Base-by-base conservation (phyloP, 2,329 filamentous ascomycete species). In the Epichloe brachyelytri region DNA sequence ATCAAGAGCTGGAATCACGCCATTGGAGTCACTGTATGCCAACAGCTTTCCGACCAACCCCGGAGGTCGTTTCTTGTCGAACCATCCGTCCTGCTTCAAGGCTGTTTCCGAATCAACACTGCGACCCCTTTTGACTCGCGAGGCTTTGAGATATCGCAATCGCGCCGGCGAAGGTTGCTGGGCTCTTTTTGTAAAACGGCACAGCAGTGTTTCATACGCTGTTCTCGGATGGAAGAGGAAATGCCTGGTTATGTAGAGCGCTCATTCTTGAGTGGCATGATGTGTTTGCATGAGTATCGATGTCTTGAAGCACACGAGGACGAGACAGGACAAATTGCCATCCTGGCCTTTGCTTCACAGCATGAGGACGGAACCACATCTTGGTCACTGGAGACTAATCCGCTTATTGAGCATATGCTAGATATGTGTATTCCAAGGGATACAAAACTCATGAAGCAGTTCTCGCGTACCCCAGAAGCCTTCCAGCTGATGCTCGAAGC, bases 1-100 rank as follows among this genome's bases (percentile, higher is more conserved):
- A 12, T 48, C 51, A 12, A 36, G 12, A 11, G 33, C n/a, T 8
- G 62, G 58, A 3, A 40, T 48, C 4, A 62, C 60, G 5, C 56
- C 61, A 3, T 59, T 62, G 14, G 64, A 67, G 51, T 64, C 59
- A 1, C 59, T 66, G 2, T 57, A 67, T 17, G 56, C 53, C 1
- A 63, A 61, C 22, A 62, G 22, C 52, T 59, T 20, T 15, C 45
- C 34, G 4, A 30, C 36, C 37, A 45, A 19, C 2, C 38, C 12
- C 26, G 30, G 5, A 11, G 44, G 17, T 46, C 39, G 30, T 7
- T 26, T 26, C 26, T 50, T 57, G 10, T 57, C 58, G 2, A 43
- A 52, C 0, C 62, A 64, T 26, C 61, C 62, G 1, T 62, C 60
- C 11, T 61, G 60, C 40, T 49, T 47, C 20, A 53, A 54, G 1